A percentile compares a stretch with the other conserved stretches of the same genome.
These are phyloP conservation scores for Phytopythium helicoides DNA, from an alignment of 352 stramenopile genomes.

Conservation along the genomic window DNA sequence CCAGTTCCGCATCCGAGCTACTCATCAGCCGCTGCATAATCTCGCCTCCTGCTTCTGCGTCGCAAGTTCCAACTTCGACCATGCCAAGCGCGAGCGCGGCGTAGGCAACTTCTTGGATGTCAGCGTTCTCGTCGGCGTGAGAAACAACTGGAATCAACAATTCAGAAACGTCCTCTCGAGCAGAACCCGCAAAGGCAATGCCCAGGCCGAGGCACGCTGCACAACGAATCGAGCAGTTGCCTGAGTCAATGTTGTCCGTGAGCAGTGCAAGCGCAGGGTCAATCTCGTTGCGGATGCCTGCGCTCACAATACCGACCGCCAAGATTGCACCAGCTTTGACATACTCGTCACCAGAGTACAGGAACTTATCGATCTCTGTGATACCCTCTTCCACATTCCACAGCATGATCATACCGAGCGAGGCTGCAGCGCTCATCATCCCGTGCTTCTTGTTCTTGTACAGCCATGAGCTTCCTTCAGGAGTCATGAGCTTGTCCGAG, in stretches of 20 bases:
- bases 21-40: conserved; percentile 99
- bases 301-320: conserved; percentile 95
- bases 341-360: conserved; percentile 98
- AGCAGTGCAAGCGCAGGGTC: conserved; percentile 97
- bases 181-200: conserved; percentile 97
- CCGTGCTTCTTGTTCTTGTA: conserved; percentile 99
- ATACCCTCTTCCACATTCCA: conserved; percentile 99
- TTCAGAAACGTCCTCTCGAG: conserved; percentile 97
- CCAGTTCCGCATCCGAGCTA: conserved; percentile 95
- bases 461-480: conserved; percentile 96
- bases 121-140: conserved; percentile 88
- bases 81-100: conserved; percentile 96
- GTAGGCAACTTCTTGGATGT: conserved; percentile 91
- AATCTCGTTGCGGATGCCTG: conserved; percentile 95
- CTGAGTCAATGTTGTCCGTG: conserved; percentile 95
- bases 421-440: conserved; percentile 98
- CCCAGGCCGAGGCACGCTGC: conserved; percentile 95
- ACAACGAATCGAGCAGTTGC: conserved; percentile 93
- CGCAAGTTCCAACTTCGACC: conserved; percentile 97
- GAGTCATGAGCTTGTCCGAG: conserved; percentile 95
- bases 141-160: conserved; percentile 94
- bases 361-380: conserved; percentile 99
- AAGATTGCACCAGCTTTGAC: conserved; percentile 98
- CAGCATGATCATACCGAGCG: conserved; percentile 97
- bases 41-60: conserved; percentile 96